Conservation (phyloP, 2,329 filamentous ascomycete species). For the Claviceps sp. region DNA sequence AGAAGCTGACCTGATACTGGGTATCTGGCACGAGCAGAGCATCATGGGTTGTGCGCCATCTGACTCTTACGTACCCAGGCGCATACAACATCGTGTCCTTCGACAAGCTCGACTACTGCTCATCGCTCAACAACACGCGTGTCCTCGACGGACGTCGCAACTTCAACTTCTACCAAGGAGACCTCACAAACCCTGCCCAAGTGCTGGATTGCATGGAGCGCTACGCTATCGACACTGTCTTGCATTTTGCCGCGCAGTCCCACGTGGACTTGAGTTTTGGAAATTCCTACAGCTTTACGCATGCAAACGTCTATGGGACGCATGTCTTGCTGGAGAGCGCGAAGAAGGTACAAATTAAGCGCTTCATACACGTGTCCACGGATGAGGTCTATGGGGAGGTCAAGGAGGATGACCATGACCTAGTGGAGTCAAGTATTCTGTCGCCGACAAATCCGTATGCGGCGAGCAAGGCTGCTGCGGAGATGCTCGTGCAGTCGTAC, state of each 20-base stretch:
- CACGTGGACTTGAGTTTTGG: constrained; percentile 75
- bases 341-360: constrained; percentile 54
- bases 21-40: constrained; percentile 35
- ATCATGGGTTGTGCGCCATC: constrained; percentile 70
- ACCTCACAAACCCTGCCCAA: constrained; percentile 58
- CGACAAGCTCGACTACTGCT: constrained; percentile 75
- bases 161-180: constrained; percentile 68
- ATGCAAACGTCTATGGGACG: constrained; percentile 74
- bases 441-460: constrained; percentile 74
- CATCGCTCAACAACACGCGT: constrained; percentile 66
- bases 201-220: constrained; percentile 58
- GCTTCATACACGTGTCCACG: constrained; percentile 72
- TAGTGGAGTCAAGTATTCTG: constrained; percentile 60
- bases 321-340: constrained; percentile 68
- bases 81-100: constrained; percentile 71
- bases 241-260: constrained; percentile 78
- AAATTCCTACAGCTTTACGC: constrained; percentile 69
- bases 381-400: constrained; percentile 81
- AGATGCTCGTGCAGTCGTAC: constrained; percentile 82
- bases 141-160: constrained; percentile 53
- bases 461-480: constrained; percentile 67
- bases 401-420: constrained; percentile 54
- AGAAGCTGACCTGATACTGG: neutral
- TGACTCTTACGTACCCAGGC: constrained; percentile 58
- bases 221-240: constrained; percentile 63